Evolutionary conservation across 306 rosid species (phyloP).

Genomic region (Morella rubra): DNA sequence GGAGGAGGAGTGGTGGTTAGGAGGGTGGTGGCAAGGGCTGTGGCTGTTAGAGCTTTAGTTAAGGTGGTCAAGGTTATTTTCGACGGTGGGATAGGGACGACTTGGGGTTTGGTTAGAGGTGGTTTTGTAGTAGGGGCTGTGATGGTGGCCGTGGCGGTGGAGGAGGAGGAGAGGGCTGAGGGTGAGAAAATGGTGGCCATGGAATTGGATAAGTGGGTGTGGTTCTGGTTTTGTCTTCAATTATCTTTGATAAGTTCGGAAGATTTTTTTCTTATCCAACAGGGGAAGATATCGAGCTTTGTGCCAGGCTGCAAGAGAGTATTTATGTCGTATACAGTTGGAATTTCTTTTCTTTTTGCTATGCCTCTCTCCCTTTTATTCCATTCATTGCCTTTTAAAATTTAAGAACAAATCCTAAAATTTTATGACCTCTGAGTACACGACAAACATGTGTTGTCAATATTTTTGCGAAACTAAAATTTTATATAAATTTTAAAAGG

Average conservation of each 20-base stretch:
- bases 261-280: slow-evolving; percentile 36
- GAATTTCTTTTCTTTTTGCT: too few species aligned
- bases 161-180: slow-evolving; percentile 43
- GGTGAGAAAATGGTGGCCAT: slow-evolving; percentile 66
- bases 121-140: neutral
- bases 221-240: neutral
- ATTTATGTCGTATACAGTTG: too few species aligned
- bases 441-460: too few species aligned
- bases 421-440: too few species aligned
- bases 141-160: slow-evolving; percentile 24
- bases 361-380: too few species aligned
- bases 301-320: too few species aligned
- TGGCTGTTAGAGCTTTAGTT: slow-evolving; percentile 15
- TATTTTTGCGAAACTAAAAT: too few species aligned
- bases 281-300: neutral
- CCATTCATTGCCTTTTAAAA: too few species aligned
- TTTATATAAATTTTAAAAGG: too few species aligned
- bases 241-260: neutral
- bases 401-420: too few species aligned
- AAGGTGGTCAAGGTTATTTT: slow-evolving; percentile 40
- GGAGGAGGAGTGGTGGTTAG: slow-evolving; percentile 41
- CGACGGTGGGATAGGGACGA: slow-evolving; percentile 32
- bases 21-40: slow-evolving; percentile 49
- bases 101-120: neutral
- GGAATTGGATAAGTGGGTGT: slow-evolving; percentile 22